Conservation (phyloP, 345 rosid genomes). For the Hibiscus syriacus region DNA sequence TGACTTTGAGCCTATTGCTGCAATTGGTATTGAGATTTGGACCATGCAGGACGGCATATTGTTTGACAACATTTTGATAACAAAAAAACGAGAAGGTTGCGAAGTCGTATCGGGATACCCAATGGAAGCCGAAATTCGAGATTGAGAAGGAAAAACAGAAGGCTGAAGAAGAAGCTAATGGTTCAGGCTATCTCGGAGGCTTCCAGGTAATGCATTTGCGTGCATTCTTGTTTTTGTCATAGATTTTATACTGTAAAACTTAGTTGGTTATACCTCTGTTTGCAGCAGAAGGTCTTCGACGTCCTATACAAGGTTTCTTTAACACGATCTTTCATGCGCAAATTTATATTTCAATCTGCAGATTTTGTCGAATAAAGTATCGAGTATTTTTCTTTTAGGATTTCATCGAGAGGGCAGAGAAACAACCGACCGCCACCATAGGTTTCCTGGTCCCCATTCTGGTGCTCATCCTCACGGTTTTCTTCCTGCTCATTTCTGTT, state of each 20-base stretch:
- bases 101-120: constrained; percentile 30
- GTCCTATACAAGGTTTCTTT: constrained; percentile 44
- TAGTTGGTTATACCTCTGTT: not conserved
- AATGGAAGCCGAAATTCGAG: constrained; percentile 71
- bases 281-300: constrained; percentile 57
- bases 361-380: not conserved
- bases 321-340: not conserved
- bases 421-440: constrained; percentile 55
- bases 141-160: constrained; percentile 67
- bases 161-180: constrained; percentile 60
- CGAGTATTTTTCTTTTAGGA: constrained; percentile 30
- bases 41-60: constrained; percentile 86
- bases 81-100: constrained; percentile 64
- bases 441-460: constrained; percentile 49
- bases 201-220: constrained; percentile 22
- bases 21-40: constrained; percentile 85
- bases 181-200: constrained; percentile 40
- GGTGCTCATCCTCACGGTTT: constrained; percentile 35
- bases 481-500: constrained; percentile 46
- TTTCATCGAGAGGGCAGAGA: constrained; percentile 63
- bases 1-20: constrained; percentile 69
- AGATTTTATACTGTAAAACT: not conserved
- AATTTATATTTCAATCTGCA: not conserved
- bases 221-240: not conserved
- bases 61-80: constrained; percentile 69